These are phyloP conservation scores for Boletus rufocinnamomeus DNA, from an alignment of 768 basidiomycete genomes.

Conservation along the genomic window DNA sequence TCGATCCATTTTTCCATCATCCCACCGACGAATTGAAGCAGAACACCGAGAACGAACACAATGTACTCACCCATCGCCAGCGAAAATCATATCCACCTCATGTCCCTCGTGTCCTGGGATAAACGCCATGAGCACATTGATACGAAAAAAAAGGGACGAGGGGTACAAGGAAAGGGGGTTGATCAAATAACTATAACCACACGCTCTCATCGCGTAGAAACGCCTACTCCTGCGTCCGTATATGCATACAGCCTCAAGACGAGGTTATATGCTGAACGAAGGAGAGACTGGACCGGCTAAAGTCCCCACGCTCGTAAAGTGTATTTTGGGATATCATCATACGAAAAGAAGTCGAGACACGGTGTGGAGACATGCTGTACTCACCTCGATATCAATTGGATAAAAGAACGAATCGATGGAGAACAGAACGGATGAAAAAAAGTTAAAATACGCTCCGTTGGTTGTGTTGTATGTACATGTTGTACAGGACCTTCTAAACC, in stretches of 20 bases:
- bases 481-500: slow-evolving; percentile 22
- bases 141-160: neutral
- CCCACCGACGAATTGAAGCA: slow-evolving; percentile 23
- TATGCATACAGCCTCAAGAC: slow-evolving; percentile 38
- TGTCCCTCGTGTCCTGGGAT: slow-evolving; percentile 1
- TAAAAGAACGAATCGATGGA: neutral
- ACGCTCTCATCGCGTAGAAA: slow-evolving; percentile 36
- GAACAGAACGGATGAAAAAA: neutral
- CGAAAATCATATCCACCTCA: neutral
- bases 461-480: slow-evolving; percentile 19
- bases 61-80: slow-evolving; percentile 10
- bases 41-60: neutral
- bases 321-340: slow-evolving; percentile 36
- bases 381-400: slow-evolving; percentile 24
- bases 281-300: slow-evolving; percentile 36
- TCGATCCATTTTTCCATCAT: slow-evolving; percentile 30
- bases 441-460: neutral
- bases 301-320: slow-evolving; percentile 37
- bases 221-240: slow-evolving; percentile 38
- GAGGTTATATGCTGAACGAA: slow-evolving; percentile 37
- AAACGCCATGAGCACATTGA: slow-evolving; percentile 11
- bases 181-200: slow-evolving; percentile 42
- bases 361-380: neutral
- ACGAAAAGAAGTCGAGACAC: neutral
- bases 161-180: neutral